phyloP scores from a whole-genome alignment of 306 rosid species.

The Quercus berberidifolia region DNA sequence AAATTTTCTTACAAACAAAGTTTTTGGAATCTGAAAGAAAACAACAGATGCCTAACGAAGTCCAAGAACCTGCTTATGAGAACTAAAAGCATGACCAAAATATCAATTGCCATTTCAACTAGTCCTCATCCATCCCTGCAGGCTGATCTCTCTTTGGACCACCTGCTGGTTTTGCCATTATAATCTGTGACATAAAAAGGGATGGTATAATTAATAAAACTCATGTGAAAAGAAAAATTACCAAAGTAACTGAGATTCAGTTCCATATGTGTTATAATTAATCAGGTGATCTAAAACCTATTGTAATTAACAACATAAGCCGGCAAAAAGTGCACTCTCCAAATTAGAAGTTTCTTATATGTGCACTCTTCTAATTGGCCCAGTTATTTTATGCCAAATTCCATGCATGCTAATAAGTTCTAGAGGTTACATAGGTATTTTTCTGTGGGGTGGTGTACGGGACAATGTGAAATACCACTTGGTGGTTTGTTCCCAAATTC shows the following conservation, averaged over 20 bases:
- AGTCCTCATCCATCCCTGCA: constrained; percentile 87
- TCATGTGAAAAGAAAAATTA: not conserved
- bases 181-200: constrained; percentile 55
- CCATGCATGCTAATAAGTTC: no score
- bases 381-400: no score
- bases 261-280: not conserved
- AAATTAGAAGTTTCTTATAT: no score
- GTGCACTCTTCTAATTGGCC: no score
- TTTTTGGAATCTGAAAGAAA: constrained; percentile 14
- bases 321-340: no score
- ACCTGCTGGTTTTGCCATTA: constrained; percentile 93
- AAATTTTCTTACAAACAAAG: constrained; percentile 22
- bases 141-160: constrained; percentile 85
- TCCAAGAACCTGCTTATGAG: constrained; percentile 9
- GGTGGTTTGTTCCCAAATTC: no score
- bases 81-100: constrained; percentile 16
- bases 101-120: not conserved
- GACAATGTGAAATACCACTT: no score
- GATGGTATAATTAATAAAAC: not conserved
- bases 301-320: not conserved
- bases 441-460: no score
- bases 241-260: not conserved
- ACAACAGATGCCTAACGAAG: constrained; percentile 22
- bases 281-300: not conserved
- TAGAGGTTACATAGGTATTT: no score